Percentiles rank a stretch among this genome's conserved stretches.
These are phyloP conservation scores for Clonostachys solani DNA, from an alignment of 2,329 filamentous ascomycete species.

Conservation along the genomic window DNA sequence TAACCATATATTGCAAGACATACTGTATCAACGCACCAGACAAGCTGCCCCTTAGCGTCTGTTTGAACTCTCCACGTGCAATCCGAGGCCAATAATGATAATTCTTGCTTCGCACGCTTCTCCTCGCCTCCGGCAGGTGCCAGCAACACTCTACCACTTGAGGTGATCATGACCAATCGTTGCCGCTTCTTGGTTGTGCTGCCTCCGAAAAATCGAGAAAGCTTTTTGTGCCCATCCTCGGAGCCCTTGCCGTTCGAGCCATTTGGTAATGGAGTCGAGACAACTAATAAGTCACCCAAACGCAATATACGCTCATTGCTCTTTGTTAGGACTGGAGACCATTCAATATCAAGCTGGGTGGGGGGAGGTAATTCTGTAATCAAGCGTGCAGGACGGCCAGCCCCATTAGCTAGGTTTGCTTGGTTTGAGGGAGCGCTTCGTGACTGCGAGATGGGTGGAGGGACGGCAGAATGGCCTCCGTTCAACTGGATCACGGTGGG, in stretches of 20 bases:
- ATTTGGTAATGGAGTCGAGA: constrained; percentile 72
- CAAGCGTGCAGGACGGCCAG: constrained; percentile 66
- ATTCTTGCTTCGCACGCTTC: constrained; percentile 90
- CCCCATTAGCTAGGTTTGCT: constrained; percentile 34
- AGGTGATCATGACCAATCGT: constrained; percentile 91
- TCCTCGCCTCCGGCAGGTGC: constrained; percentile 91
- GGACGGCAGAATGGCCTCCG: constrained; percentile 30
- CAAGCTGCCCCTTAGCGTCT: constrained; percentile 81
- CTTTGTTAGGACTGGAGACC: constrained; percentile 90
- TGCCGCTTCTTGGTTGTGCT: constrained; percentile 90
- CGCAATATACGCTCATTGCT: constrained; percentile 93
- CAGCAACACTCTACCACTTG: constrained; percentile 82
- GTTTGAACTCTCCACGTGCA: constrained; percentile 75
- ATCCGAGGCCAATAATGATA: constrained; percentile 74
- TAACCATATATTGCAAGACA: constrained; percentile 33
- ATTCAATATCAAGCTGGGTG: constrained; percentile 94
- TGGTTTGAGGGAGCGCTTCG: constrained; percentile 27
- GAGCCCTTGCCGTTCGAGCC: constrained; percentile 68
- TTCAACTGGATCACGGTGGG: constrained; percentile 72
- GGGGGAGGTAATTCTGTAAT: constrained; percentile 97
- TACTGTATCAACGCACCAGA: constrained; percentile 93
- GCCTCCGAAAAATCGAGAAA: constrained; percentile 89
- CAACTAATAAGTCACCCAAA: constrained; percentile 83
- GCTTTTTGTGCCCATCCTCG: constrained; percentile 77
- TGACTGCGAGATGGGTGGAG: constrained; percentile 19